Evolutionary conservation across 2,329 filamentous ascomycete genomes (phyloP).

Genomic region (Fusarium illudens): DNA sequence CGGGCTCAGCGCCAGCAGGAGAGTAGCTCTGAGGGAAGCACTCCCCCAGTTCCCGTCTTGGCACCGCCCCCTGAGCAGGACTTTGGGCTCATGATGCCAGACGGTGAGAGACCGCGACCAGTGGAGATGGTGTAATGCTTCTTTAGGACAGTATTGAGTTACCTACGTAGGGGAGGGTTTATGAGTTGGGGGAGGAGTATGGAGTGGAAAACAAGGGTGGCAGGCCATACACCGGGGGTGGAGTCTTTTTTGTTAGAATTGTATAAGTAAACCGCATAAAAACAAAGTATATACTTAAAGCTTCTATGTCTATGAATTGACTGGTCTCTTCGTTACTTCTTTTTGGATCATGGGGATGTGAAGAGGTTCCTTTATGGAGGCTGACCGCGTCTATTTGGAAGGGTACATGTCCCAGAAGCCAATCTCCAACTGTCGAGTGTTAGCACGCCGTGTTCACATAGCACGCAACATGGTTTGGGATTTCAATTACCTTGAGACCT

Average conservation of each 20-base stretch:
- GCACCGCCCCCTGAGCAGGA: slow-evolving; percentile 55
- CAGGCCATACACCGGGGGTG: slow-evolving; percentile 10
- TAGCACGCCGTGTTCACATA: neutral
- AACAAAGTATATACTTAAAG: slow-evolving; percentile 26
- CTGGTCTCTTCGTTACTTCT: neutral
- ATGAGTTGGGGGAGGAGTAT: slow-evolving; percentile 19
- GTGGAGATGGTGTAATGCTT: slow-evolving; percentile 45
- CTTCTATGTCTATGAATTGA: slow-evolving; percentile 34
- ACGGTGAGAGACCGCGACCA: slow-evolving; percentile 56
- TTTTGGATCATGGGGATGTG: neutral
- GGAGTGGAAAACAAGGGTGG: slow-evolving; percentile 9
- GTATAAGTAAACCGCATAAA: slow-evolving; percentile 6
- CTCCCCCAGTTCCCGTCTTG: slow-evolving; percentile 53
- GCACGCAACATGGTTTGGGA: neutral
- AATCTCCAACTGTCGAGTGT: slow-evolving; percentile 57
- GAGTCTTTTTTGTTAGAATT: neutral
- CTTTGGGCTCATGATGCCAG: slow-evolving; percentile 61
- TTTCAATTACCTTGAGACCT: slow-evolving; percentile 74
- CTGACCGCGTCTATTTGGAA: slow-evolving; percentile 31
- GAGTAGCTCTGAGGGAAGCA: slow-evolving; percentile 33
- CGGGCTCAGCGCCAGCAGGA: slow-evolving; percentile 53
- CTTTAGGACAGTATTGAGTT: neutral
- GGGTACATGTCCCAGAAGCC: slow-evolving; percentile 66
- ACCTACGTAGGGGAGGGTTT: neutral
- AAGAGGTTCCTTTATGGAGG: neutral